A percentile compares a stretch with the other conserved stretches of the same genome.
Evolutionary conservation across 177 flowering plant species (phyloP).

Genomic region (Telopea speciosissima): DNA sequence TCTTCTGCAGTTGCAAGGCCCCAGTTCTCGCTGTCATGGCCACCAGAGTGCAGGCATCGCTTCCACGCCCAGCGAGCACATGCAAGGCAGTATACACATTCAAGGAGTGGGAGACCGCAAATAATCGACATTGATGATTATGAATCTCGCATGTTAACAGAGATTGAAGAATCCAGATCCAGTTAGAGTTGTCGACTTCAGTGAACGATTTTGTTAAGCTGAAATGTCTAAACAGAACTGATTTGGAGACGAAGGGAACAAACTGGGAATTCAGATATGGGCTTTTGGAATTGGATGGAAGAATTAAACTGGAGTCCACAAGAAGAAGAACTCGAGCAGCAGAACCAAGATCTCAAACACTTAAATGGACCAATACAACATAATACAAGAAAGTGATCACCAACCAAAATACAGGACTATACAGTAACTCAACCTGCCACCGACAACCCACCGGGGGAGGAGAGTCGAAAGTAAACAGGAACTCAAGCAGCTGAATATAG

Average conservation of each 20-base stretch:
- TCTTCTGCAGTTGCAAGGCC: conserved; percentile 51
- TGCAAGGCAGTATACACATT: conserved; percentile 61
- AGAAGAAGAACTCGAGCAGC: background rate
- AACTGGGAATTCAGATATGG: conserved; percentile 2
- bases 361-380: background rate
- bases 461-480: background rate
- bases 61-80: conserved; percentile 78
- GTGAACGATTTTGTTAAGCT: background rate
- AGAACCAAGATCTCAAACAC: background rate
- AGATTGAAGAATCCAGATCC: background rate
- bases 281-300: too few species aligned
- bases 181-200: background rate
- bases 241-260: background rate
- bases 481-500: background rate
- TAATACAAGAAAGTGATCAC: background rate
- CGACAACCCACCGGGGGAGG: background rate
- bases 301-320: too few species aligned
- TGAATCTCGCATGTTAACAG: conserved; percentile 13
- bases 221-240: too few species aligned
- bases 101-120: conserved; percentile 60
- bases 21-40: conserved; percentile 71
- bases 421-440: background rate
- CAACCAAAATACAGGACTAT: background rate
- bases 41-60: conserved; percentile 58
- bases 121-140: conserved; percentile 44